A percentile compares a stretch with the other conserved stretches of the same genome.
These are phyloP conservation scores for Tricholoma matsutake DNA, from an alignment of 768 basidiomycete genomes.

Conservation along the genomic window DNA sequence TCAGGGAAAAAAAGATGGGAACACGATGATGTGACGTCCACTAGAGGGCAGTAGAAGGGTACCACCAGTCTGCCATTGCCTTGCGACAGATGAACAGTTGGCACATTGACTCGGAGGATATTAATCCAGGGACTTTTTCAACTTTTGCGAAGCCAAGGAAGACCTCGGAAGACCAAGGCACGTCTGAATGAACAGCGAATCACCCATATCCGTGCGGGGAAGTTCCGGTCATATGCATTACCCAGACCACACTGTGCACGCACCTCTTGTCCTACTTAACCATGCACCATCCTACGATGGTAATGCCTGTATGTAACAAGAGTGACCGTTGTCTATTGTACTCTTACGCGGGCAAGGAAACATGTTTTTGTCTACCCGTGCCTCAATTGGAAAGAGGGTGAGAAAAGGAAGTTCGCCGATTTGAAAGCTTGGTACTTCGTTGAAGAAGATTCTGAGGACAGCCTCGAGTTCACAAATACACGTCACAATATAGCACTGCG, in stretches of 20 bases:
- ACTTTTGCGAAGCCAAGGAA: background rate
- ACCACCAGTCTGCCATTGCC: background rate
- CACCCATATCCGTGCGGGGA: background rate
- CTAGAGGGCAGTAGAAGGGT: background rate
- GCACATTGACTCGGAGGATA: background rate
- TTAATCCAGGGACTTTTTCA: background rate
- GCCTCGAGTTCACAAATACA: background rate
- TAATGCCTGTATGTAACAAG: background rate
- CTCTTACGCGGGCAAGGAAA: background rate
- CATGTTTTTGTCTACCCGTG: background rate
- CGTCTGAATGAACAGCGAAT: slow-evolving; percentile 2
- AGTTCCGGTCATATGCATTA: background rate
- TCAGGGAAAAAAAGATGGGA: background rate
- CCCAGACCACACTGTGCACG: no score
- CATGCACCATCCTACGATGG: no score
- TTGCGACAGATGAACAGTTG: background rate
- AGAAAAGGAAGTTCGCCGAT: background rate
- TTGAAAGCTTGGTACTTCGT: background rate
- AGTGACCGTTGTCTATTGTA: background rate
- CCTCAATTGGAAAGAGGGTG: background rate
- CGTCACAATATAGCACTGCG: background rate
- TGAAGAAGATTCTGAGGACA: background rate
- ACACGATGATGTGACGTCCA: background rate
- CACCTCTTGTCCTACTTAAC: no score
- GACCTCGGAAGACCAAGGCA: background rate